These are phyloP conservation scores for Neonothopanus nambi DNA, from an alignment of 1,284 basidiomycete species.

Conservation along the genomic window DNA sequence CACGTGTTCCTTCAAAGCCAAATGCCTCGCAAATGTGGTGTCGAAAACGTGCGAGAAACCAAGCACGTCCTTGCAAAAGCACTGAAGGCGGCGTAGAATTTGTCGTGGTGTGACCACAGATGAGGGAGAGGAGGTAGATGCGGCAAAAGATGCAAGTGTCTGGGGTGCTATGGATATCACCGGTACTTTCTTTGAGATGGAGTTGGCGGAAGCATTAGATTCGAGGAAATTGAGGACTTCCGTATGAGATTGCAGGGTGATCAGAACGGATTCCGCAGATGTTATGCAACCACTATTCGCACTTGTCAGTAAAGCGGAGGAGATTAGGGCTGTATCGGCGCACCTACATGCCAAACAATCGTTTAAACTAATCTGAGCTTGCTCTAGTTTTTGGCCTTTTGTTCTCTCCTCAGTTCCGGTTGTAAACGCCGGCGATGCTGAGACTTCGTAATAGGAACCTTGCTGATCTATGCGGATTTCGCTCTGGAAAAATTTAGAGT, in stretches of 20 bases:
- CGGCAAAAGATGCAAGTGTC: constrained; percentile 86
- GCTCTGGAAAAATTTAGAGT: constrained; percentile 50
- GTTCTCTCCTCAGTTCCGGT: constrained; percentile 20
- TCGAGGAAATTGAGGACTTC: constrained; percentile 84
- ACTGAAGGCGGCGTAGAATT: constrained; percentile 67
- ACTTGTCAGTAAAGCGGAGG: constrained; percentile 1
- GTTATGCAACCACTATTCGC: constrained; percentile 89
- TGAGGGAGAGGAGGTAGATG: constrained; percentile 52
- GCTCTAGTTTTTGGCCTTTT: constrained; percentile 66
- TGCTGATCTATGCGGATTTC: constrained; percentile 85
- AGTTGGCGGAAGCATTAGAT: constrained; percentile 47
- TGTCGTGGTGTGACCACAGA: constrained; percentile 54
- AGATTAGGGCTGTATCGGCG: constrained; percentile 23
- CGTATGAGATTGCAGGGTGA: constrained; percentile 94
- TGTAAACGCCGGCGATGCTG: constrained; percentile 26
- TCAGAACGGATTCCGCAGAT: constrained; percentile 95
- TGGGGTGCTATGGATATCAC: constrained; percentile 92
- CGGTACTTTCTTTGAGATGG: constrained; percentile 48
- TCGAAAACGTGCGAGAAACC: constrained; percentile 85
- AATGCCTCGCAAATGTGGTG: constrained; percentile 91
- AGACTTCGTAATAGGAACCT: constrained; percentile 80
- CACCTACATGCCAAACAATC: constrained; percentile 93
- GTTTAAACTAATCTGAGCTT: constrained; percentile 93
- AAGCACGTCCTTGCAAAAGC: constrained; percentile 60
- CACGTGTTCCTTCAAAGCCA: constrained; percentile 82